Evolutionary conservation across 768 basidiomycete species (phyloP), one percentile per base, ranked within the genome.

Genomic region (Mycena amicta): DNA sequence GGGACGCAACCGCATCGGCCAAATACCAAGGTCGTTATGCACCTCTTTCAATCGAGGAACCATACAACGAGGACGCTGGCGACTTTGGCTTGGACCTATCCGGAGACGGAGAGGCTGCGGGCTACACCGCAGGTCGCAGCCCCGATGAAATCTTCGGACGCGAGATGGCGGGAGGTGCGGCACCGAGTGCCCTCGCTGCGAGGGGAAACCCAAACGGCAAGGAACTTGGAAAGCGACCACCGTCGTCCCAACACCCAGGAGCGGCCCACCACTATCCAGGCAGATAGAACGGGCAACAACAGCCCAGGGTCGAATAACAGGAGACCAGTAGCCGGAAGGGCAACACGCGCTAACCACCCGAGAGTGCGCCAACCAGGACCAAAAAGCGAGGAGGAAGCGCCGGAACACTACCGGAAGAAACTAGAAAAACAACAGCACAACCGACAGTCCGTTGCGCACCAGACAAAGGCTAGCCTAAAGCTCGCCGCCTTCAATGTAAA

Each of bases 401-500:
- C 41, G 6, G 41, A 12, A 13, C 20, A 13, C 41, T 43, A 13
- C 41, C 41, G 41, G 22, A 30, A 26, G 11, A 54, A 50, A 30
- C 31, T 45, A 3, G n/a, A 25, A 18, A 26, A 5, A n/a, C 58
- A 59, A 25, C 57, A 59, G 20, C 0, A 12, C 5, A 37, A 26
- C 3, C 53, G 53, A 33, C 41, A 43, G 1, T 37, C 51, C n/a
- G 53, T 59, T 0, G 3, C 52, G 1, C 26, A 31, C 16, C 56
- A 56, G 2, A 60, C 62, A 1, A 40, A 56, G 18, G 58, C 60
- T 1, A 54, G 55, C 4, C 3, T 67, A 0, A 31, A 49, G 15
- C 3, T 62, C 5, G 43, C 53, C 0, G 59, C 56, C 0, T 41
- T 58, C 1, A 70, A 68, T 20, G 59, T 66, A 15, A 65, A 60